Base-by-base conservation (phyloP, 2,329 filamentous ascomycete genomes). In the Ophiostoma tasmaniense region DNA sequence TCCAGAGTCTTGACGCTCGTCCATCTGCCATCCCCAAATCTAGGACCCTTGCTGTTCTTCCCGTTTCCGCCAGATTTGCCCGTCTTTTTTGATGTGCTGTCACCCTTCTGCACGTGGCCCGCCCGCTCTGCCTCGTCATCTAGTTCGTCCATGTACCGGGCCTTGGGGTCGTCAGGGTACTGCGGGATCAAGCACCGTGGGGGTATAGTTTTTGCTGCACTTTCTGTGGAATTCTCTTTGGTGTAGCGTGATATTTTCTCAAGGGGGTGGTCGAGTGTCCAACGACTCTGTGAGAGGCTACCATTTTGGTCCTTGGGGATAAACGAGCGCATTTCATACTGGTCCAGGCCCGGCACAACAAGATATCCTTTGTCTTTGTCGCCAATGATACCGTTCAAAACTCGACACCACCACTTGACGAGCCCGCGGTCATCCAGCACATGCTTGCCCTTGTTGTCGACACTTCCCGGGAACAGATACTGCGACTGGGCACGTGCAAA, bases 161-260 rank as follows among this genome's bases (percentile, higher is more conserved):
- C 89, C 77, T 99, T 99, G 0, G 95, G 95, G 72, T 99, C 95
- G 76, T 99, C 95, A 0, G 95, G 95, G 72, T 96, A 97, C 28
- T 90, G 89, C 1, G 95, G 95, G 5, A 99, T 89, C 8, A 98
- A 82, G 76, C 91, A 96, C 70, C 93, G 85, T 0, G 91, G 90
- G 5, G 93, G 91, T 2, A 92, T 87, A 3, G 14, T 25, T 1
- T 42, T 62, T 28, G 14, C 28, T 28, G 17, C 59, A 4, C 6
- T 61, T 30, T 62, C 28, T 25, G n/a, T 25, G 30, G 6, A 1
- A 13, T 22, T 20, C 13, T 62, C 28, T 35, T n/a, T n/a, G 10
- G 14, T 37, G 73, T 89, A 88, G 70, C 89, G 84, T n/a, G 64
- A 65, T 25, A 65, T 65, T 13, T 28, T 25, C 14, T 65, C 0